Evolutionary conservation across 768 basidiomycete genomes (phyloP), one percentile per base, ranked within the genome.

Genomic region (Collybiopsis confluens): DNA sequence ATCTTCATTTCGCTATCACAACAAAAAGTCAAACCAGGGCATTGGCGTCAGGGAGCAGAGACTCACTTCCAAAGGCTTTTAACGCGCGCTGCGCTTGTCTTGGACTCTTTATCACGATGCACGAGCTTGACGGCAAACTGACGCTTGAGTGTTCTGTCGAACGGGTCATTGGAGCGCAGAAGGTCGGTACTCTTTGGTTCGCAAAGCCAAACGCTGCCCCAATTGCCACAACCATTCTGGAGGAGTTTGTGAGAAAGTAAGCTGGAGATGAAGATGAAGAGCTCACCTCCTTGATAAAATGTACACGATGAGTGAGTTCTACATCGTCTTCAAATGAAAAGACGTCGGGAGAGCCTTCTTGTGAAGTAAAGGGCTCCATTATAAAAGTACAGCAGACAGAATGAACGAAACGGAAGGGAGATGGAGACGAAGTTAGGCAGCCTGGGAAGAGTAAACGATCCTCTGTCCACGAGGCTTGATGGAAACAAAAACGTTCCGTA

Each of bases 1-100:
- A 95, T 88, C 78, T 96, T 96, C 93, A 95, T 95, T 74, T 98
- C 94, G 64, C 94, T 95, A 94, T 94, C 93, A 73, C 90, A 92
- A 58, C 28, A n/a, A 43, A 28, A 30, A 18, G 33, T 21, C 0
- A 37, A 20, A 13, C 21, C 16, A 56, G 18, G 23, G 21, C 15
- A 54, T 24, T 24, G 15, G 21, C 24, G 38, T 60, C 41, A 61
- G 36, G 36, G 55, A 27, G 41, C 35, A 51, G 24, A 23, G 38
- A 30, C 52, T 23, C 1, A 74, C 86, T 57, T 64, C 97, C 47
- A 48, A 82, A 98, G 74, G 42, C 93, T 93, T 63, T 86, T 76
- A 54, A 99, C 90, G 49, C 96, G 82, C 15, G 93, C 92, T 4
- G 92, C 89, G 0, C 91, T 92, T 10, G 92, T 91, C 27, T 88